These are phyloP conservation scores for Asterochloris erici DNA, from an alignment of 139 green algal species.

Conservation along the genomic window DNA sequence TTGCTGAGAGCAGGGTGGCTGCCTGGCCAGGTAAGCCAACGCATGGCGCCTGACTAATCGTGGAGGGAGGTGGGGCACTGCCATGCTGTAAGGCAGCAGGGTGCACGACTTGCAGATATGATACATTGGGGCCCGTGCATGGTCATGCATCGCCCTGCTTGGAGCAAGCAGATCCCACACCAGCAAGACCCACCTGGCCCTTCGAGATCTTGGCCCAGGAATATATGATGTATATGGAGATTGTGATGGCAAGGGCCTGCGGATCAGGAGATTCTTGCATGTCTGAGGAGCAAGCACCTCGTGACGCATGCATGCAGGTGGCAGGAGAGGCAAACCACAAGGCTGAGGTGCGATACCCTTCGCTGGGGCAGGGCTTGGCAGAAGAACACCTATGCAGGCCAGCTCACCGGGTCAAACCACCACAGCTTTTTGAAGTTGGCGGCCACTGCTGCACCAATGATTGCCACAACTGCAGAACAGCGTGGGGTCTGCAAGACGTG, in stretches of 20 bases:
- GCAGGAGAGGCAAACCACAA: neutral
- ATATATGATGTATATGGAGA: slow-evolving; percentile 68
- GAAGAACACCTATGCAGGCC: neutral
- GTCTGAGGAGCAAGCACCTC: too few relatives aligned
- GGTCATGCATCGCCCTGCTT: too few relatives aligned
- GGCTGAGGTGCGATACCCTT: neutral
- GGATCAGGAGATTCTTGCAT: slow-evolving; percentile 31
- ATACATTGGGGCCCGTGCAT: too few relatives aligned
- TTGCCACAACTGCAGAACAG: neutral
- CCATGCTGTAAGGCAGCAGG: too few relatives aligned
- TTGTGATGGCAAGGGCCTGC: slow-evolving; percentile 47
- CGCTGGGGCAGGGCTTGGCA: too few relatives aligned
- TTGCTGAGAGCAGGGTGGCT: too few relatives aligned
- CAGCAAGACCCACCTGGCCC: slow-evolving; percentile 39
- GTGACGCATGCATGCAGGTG: too few relatives aligned
- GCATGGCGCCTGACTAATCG: too few relatives aligned
- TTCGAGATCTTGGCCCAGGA: slow-evolving; percentile 67
- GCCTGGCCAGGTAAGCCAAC: too few relatives aligned
- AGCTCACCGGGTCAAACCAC: slow-evolving; percentile 14
- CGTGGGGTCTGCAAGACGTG: too few relatives aligned
- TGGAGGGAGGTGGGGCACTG: too few relatives aligned
- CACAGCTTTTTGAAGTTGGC: slow-evolving; percentile 15
- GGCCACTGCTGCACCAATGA: slow-evolving; percentile 25
- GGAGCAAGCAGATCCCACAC: neutral
- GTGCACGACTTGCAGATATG: too few relatives aligned